Conservation (phyloP, 2,329 filamentous ascomycete genomes). For the Botryosphaeria agaves region DNA sequence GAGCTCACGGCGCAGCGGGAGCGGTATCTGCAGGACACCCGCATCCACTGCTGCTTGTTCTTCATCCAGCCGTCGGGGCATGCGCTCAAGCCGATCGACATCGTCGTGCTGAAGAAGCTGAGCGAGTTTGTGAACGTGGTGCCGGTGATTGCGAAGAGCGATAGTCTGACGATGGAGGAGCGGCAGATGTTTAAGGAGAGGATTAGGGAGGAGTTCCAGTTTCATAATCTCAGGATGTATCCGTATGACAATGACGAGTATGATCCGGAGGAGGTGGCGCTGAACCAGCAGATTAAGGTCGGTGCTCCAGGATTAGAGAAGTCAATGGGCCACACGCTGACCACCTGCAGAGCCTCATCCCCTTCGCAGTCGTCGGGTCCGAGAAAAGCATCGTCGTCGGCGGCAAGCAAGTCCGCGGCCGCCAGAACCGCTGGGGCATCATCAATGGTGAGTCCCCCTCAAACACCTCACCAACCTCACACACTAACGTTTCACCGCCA, state of each 20-base stretch:
- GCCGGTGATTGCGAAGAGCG: constrained; percentile 95
- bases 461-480: constrained; percentile 4
- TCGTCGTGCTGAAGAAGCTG: constrained; percentile 98
- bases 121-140: constrained; percentile 99
- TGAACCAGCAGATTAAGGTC: constrained; percentile 96
- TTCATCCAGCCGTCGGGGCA: constrained; percentile 98
- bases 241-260: constrained; percentile 99
- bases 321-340: background rate
- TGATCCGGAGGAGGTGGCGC: constrained; percentile 83
- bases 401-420: constrained; percentile 90
- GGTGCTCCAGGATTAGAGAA: constrained; percentile 8
- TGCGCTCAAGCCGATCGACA: constrained; percentile 97
- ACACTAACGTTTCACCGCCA: constrained; percentile 6
- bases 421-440: constrained; percentile 97
- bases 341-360: constrained; percentile 60
- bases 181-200: constrained; percentile 87
- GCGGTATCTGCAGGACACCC: constrained; percentile 97
- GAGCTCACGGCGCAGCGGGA: constrained; percentile 98
- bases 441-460: constrained; percentile 49
- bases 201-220: constrained; percentile 98
- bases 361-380: constrained; percentile 93
- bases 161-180: constrained; percentile 91
- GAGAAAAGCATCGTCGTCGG: constrained; percentile 97
- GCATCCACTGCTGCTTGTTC: constrained; percentile 98
- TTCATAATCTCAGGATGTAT: constrained; percentile 99